phyloP scores from a whole-genome alignment of 768 basidiomycete species.

The Leccinum ochraceum region DNA sequence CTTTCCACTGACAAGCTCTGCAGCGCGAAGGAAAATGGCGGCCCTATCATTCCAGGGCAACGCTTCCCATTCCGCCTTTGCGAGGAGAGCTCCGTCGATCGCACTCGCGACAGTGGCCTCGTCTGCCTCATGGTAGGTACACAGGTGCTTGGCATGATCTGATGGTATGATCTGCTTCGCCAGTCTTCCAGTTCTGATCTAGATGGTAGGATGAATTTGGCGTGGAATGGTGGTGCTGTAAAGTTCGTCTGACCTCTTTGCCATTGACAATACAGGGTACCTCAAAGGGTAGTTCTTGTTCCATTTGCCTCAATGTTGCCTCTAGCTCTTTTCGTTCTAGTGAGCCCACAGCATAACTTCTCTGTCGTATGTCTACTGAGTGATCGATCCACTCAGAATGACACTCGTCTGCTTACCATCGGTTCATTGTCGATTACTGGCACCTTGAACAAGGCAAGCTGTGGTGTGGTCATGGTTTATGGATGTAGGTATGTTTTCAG shows the following conservation, averaged over 20 bases:
- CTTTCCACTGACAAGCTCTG: conserved; percentile 93
- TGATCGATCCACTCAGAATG: not conserved
- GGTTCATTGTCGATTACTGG: conserved; percentile 91
- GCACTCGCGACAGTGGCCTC: conserved; percentile 71
- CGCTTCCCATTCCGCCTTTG: conserved; percentile 88
- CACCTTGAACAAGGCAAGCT: conserved; percentile 84
- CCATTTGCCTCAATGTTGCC: conserved; percentile 77
- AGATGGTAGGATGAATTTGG: conserved; percentile 8
- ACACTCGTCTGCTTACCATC: conserved; percentile 56
- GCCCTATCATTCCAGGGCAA: conserved; percentile 97
- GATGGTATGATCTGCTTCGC: conserved; percentile 84
- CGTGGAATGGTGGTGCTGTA: conserved; percentile 1
- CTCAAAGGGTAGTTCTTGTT: conserved; percentile 82
- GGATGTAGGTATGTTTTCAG: not conserved
- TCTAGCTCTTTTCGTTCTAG: conserved; percentile 72
- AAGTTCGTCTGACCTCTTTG: conserved; percentile 56
- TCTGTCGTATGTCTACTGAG: conserved; percentile 41
- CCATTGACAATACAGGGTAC: conserved; percentile 95
- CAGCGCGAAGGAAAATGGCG: conserved; percentile 97
- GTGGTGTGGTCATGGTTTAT: conserved; percentile 60
- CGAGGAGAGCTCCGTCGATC: conserved; percentile 84
- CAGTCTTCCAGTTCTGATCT: conserved; percentile 82
- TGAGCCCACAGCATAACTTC: conserved; percentile 76
- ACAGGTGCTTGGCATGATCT: conserved; percentile 79
- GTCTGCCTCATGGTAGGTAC: conserved; percentile 88